A percentile compares a stretch with the other conserved stretches of the same genome.
phyloP scores from a whole-genome alignment of 352 stramenopile species.

The Globisporangium camurandrum region DNA sequence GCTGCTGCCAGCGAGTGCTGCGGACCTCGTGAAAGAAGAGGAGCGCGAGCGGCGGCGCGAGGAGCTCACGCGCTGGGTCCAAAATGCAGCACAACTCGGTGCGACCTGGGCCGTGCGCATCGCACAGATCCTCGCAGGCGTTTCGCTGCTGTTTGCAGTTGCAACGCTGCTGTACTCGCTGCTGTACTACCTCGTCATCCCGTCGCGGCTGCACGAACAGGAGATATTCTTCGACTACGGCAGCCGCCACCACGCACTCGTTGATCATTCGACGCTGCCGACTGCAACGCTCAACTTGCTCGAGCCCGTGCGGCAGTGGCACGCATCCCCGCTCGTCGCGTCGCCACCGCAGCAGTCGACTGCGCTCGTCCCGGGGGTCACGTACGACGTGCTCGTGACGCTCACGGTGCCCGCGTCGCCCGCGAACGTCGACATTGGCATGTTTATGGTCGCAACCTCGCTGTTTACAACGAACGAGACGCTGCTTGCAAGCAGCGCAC shows the following conservation, averaged over 20 bases:
- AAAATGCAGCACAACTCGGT: slow-evolving; percentile 22
- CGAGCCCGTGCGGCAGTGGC: slow-evolving; percentile 50
- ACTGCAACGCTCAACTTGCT: slow-evolving; percentile 48
- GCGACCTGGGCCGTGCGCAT: slow-evolving; percentile 30
- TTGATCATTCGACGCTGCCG: slow-evolving; percentile 21
- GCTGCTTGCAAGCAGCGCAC: slow-evolving; percentile 37
- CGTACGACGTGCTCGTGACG: slow-evolving; percentile 76
- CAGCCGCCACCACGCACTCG: slow-evolving; percentile 34
- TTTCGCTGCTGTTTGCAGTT: slow-evolving; percentile 39
- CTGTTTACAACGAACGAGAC: slow-evolving; percentile 23
- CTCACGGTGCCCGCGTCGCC: slow-evolving; percentile 55
- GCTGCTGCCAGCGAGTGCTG: slow-evolving; percentile 37
- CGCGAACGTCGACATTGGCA: slow-evolving; percentile 55
- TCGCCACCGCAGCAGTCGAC: slow-evolving; percentile 10
- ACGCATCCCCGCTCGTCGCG: slow-evolving; percentile 23
- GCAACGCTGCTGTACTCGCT: slow-evolving; percentile 59
- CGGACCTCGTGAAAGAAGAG: slow-evolving; percentile 34
- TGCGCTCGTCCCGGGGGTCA: slow-evolving; percentile 55
- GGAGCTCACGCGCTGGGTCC: slow-evolving; percentile 22
- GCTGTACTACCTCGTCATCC: slow-evolving; percentile 77
- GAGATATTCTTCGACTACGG: slow-evolving; percentile 76
- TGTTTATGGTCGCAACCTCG: slow-evolving; percentile 71
- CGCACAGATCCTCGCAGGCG: slow-evolving; percentile 21
- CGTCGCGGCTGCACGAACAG: slow-evolving; percentile 67
- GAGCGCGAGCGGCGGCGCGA: slow-evolving; percentile 40